These are phyloP conservation scores for Penicillium sp. DNA, from an alignment of 2,329 filamentous ascomycete species.

Conservation along the genomic window DNA sequence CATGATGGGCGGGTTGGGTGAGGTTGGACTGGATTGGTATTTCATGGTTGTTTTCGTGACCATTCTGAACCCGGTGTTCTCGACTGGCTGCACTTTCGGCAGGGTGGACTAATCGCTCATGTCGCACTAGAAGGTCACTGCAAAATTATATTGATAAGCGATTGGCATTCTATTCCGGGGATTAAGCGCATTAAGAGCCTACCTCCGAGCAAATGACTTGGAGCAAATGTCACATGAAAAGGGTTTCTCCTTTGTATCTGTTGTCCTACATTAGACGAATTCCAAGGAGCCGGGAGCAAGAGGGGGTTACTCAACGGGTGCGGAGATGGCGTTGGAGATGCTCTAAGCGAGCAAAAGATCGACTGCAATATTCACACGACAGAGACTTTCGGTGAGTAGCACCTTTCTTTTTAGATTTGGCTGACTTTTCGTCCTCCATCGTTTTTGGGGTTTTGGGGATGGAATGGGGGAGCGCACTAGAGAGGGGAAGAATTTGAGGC, in stretches of 20 bases:
- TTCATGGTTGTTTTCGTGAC: slow-evolving; percentile 29
- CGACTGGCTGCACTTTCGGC: slow-evolving; percentile 43
- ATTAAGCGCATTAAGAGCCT: slow-evolving; percentile 14
- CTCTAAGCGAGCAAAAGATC: slow-evolving; percentile 50
- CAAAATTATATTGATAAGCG: slow-evolving; percentile 26
- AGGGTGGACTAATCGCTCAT: slow-evolving; percentile 51
- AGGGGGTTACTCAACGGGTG: slow-evolving; percentile 48
- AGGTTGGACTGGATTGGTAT: slow-evolving; percentile 39
- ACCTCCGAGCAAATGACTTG: slow-evolving; percentile 51
- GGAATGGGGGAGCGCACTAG: slow-evolving; percentile 21
- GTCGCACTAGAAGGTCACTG: slow-evolving; percentile 51
- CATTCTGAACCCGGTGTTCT: slow-evolving; percentile 38
- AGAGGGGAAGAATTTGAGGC: slow-evolving; percentile 30
- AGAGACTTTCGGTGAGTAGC: slow-evolving; percentile 47
- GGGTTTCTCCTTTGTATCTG: slow-evolving; percentile 52
- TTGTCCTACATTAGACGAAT: slow-evolving; percentile 27
- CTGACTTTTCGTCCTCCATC: slow-evolving; percentile 43
- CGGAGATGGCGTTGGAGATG: slow-evolving; percentile 54
- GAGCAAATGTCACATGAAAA: slow-evolving; percentile 52
- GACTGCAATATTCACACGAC: slow-evolving; percentile 50
- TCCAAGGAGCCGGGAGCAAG: slow-evolving; percentile 5
- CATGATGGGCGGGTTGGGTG: slow-evolving; percentile 40
- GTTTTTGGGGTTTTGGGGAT: slow-evolving; percentile 19
- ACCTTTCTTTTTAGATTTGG: slow-evolving; percentile 44
- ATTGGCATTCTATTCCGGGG: slow-evolving; percentile 10